Percentiles rank a stretch among this genome's conserved stretches.
Evolutionary conservation across 2,329 filamentous ascomycete genomes (phyloP).

Genomic region (Dactylella cylindrospora): DNA sequence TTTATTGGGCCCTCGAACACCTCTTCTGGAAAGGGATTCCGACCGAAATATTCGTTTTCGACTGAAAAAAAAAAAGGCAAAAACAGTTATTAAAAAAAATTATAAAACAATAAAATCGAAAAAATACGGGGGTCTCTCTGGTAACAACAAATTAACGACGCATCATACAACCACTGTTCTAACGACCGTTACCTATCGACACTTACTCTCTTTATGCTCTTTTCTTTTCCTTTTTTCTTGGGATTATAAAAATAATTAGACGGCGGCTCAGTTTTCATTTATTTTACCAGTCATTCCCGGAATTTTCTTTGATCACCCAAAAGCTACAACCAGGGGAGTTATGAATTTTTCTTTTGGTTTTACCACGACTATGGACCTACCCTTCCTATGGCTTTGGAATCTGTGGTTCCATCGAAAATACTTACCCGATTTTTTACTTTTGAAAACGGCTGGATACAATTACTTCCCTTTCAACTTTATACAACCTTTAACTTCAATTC

Average conservation of each 20-base stretch:
- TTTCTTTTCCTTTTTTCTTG: slow-evolving; percentile 11
- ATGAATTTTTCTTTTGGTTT: not conserved
- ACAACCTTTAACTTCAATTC: slow-evolving; percentile 38
- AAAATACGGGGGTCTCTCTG: no score
- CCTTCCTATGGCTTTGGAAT: no score
- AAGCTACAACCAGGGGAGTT: slow-evolving; percentile 2
- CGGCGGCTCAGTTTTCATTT: slow-evolving; percentile 37
- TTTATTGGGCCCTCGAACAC: slow-evolving; percentile 1
- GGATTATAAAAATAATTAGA: slow-evolving; percentile 43
- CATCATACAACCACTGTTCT: slow-evolving; percentile 9
- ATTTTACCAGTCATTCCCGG: slow-evolving; percentile 27
- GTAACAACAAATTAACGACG: slow-evolving; percentile 21
- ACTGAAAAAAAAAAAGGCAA: no score
- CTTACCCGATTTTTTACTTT: slow-evolving; percentile 13
- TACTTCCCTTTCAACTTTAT: slow-evolving; percentile 10
- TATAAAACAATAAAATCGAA: no score
- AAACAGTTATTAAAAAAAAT: no score
- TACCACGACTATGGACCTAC: no score
- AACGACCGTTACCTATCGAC: slow-evolving; percentile 38
- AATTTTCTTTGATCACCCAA: not conserved
- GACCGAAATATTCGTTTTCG: no score
- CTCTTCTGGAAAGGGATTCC: slow-evolving; percentile 37
- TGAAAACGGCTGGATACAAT: slow-evolving; percentile 36
- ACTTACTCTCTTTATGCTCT: slow-evolving; percentile 9
- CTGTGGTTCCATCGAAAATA: not conserved